Percentiles rank a stretch among this genome's conserved stretches.
Conservation (phyloP, 2,329 filamentous ascomycete species). For the Cladophialophora yegresii region DNA sequence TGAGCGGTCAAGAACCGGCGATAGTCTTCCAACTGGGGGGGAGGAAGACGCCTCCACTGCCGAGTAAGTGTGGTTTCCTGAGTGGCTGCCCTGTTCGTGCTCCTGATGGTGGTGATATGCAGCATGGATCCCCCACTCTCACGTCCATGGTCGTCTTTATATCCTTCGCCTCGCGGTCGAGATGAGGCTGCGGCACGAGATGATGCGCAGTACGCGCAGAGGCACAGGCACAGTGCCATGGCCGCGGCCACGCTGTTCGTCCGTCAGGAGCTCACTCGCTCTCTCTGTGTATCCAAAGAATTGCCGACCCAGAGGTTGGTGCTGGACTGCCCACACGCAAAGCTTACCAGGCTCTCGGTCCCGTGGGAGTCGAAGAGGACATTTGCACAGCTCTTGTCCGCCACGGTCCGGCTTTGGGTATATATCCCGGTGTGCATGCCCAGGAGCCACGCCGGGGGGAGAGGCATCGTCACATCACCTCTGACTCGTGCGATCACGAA, state of each 20-base stretch:
- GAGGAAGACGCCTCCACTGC: not conserved
- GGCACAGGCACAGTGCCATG: not conserved
- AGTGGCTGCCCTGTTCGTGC: not conserved
- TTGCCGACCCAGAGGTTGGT: not conserved
- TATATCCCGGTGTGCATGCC: not conserved
- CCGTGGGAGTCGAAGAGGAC: not conserved
- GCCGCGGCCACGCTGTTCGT: not conserved
- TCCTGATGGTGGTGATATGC: not conserved
- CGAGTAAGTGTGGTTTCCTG: not conserved
- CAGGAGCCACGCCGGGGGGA: not conserved
- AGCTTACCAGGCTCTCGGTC: not conserved
- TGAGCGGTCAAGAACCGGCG: conserved; percentile 5
- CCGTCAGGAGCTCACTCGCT: not conserved
- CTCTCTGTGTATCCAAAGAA: not conserved
- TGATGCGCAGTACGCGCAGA: not conserved
- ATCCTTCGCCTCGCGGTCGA: not conserved
- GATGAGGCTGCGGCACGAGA: not conserved
- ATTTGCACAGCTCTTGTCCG: not conserved
- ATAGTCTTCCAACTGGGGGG: not conserved
- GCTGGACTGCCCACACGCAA: not conserved
- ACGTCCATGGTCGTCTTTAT: not conserved
- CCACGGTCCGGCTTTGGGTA: not conserved
- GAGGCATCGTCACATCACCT: not conserved
- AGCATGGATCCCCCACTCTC: not conserved
- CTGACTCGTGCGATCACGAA: not conserved